Percentiles rank a stretch among this genome's conserved stretches.
Conservation (phyloP, 202 grass and related monocot genomes). For the Musa balbisiana region DNA sequence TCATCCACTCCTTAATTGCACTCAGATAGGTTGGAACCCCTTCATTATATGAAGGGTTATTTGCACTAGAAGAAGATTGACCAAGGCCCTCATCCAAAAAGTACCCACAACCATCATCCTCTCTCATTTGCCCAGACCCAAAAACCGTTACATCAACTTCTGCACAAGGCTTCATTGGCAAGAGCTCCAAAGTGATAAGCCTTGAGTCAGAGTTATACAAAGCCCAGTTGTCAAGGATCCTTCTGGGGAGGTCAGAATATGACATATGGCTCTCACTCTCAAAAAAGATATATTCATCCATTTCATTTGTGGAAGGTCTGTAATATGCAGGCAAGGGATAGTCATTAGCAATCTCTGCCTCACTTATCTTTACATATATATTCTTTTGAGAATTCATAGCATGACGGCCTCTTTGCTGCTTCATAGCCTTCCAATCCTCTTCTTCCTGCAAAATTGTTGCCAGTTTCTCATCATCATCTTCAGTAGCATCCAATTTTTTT, state of each 20-base stretch:
- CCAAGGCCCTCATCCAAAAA: constrained; percentile 39
- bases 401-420: constrained; percentile 59
- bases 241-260: constrained; percentile 75
- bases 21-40: constrained; percentile 90
- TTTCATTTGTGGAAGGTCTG: constrained; percentile 75
- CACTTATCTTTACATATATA: constrained; percentile 95
- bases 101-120: constrained; percentile 88
- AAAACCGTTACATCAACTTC: constrained; percentile 93
- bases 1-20: constrained; percentile 92
- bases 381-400: constrained; percentile 58
- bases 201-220: constrained; percentile 95
- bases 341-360: constrained; percentile 92
- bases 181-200: constrained; percentile 82
- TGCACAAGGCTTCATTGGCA: constrained; percentile 83
- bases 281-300: constrained; percentile 93
- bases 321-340: constrained; percentile 97
- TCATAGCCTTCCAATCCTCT: constrained; percentile 98
- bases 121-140: constrained; percentile 94
- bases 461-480: constrained; percentile 80
- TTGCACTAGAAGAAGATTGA: constrained; percentile 43
- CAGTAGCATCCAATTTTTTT: constrained; percentile 34
- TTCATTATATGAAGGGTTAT: constrained; percentile 35
- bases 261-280: constrained; percentile 53
- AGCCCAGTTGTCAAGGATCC: constrained; percentile 88
- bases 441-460: constrained; percentile 87